Evolutionary conservation across 305 asterid species (phyloP), one percentile per base, ranked within the genome.

Genomic region (Fraxinus greggii): DNA sequence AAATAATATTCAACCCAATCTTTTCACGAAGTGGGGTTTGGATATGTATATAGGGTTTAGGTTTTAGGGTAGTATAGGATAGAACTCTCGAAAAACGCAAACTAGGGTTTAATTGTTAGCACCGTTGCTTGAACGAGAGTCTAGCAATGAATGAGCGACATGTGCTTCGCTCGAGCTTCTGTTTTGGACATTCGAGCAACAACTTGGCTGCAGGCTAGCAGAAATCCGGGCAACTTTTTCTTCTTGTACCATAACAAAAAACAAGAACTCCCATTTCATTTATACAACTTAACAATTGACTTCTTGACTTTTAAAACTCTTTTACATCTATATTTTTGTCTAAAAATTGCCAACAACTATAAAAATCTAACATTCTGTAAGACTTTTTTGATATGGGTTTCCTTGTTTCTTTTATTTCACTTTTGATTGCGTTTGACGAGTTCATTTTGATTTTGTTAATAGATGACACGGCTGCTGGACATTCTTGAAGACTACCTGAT

Each of bases 381-480:
- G 70, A 24, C n/a, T 26, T 63, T 63, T 67, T 32, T 67, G 21
- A 26, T 13, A 67, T 67, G 8, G 38, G 8, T 10, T 26, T 28
- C 74, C n/a, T 24, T 63, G n/a, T 69, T 31, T 26, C 23, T 33
- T 77, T 6, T 48, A 48, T 21, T 77, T 84, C 69, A 23, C n/a
- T 29, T 77, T 80, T 82, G 70, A 19, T 45, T 42, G 8, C 42
- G 56, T 6, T 17, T 36, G 59, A 13, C 29, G 42, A 61, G 80
- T 73, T 82, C 72, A 56, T 76, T 84, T 81, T 79, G 80, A 69
- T 88, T 67, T 63, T 35, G 70, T 84, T 72, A 81, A 78, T 87
- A 94, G 99, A 97, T 97, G 99, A 97, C 99, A 4, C 90, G 98
- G 85, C 94, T 96, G 85, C 90, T 96, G 74, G 98, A 94, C 92